phyloP scores from a whole-genome alignment of 805 yeast genomes.

The Candida rishiriensis region DNA sequence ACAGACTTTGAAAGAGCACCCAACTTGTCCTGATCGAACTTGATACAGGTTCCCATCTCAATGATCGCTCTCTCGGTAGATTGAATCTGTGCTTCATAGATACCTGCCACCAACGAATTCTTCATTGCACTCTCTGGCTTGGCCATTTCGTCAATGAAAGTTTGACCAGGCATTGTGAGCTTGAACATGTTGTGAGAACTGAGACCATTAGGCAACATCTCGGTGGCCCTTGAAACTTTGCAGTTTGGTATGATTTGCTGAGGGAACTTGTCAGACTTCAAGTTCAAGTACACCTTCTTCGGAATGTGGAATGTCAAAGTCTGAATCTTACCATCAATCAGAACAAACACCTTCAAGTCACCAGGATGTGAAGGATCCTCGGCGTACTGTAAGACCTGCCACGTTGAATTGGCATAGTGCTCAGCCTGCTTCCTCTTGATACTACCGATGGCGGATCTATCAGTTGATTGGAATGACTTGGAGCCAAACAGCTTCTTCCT shows the following conservation, averaged over 20 bases:
- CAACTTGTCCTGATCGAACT: constrained; percentile 63
- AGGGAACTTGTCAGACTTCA: constrained; percentile 40
- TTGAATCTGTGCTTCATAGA: constrained; percentile 72
- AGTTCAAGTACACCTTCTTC: constrained; percentile 64
- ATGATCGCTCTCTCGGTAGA: constrained; percentile 71
- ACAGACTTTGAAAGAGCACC: constrained; percentile 85
- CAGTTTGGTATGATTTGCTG: constrained; percentile 40
- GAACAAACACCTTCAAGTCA: constrained; percentile 66
- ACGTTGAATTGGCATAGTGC: constrained; percentile 65
- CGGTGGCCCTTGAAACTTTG: constrained; percentile 52
- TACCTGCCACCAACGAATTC: constrained; percentile 55
- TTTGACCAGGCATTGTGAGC: constrained; percentile 63
- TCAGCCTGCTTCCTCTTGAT: constrained; percentile 78
- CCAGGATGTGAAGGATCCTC: constrained; percentile 57
- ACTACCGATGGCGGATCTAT: constrained; percentile 58
- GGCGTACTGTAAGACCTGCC: constrained; percentile 82
- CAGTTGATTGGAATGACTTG: constrained; percentile 37
- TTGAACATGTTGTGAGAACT: constrained; percentile 51
- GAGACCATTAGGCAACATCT: constrained; percentile 68
- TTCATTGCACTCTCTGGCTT: constrained; percentile 61
- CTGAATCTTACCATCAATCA: constrained; percentile 70
- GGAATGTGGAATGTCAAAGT: constrained; percentile 69
- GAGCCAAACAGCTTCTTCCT: constrained; percentile 75
- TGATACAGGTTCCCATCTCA: constrained; percentile 70
- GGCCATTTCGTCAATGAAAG: constrained; percentile 49